Evolutionary conservation across 208 protist genomes (phyloP), one percentile per base, ranked within the genome.

Genomic region (Ichthyophonus hoferi): DNA sequence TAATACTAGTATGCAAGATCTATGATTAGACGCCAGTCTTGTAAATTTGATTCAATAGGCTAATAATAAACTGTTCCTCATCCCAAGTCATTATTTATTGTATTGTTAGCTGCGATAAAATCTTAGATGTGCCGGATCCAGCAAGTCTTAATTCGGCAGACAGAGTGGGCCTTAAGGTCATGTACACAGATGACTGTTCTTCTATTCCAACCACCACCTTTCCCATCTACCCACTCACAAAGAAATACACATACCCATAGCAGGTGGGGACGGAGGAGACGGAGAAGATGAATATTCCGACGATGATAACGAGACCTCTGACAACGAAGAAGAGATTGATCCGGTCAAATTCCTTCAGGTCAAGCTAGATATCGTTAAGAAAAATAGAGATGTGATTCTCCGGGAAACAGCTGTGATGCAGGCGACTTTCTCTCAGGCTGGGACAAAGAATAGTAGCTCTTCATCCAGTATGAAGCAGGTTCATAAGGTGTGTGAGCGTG

Each of bases 351-450:
- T 24, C 7, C 50, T 67, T 7, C 50, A 38, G 78, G 78, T 12
- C 3, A 85, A 58, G n/a, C n/a, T 85, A 7, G 81, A 85, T 2
- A 58, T 58, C 2, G 14, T 14, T 85, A 85, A 58, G 38, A 38
- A 85, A 37, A 58, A 40, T n/a, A 7, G 41, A 34, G 81, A 85
- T 50, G 40, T 85, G 14, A 37, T 85, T 3, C 35, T 14, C n/a
- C 14, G 81, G 40, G 81, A 85, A 37, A 85, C 81, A 40, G 14
- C 38, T 37, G 81, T 85, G 14, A 85, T 85, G 81, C 81, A 85
- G 40, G 50, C 24, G 50, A 24, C 50, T n/a, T 67, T 67, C 50
- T n/a, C 50, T 24, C 50, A 67, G 14, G 50, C 24, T 7, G 50
- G 24, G 50, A n/a, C 50, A n/a, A 67, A 67, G 50, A 24, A n/a